These are phyloP conservation scores for Artomyces pyxidatus DNA, from an alignment of 768 basidiomycete genomes.

Conservation along the genomic window DNA sequence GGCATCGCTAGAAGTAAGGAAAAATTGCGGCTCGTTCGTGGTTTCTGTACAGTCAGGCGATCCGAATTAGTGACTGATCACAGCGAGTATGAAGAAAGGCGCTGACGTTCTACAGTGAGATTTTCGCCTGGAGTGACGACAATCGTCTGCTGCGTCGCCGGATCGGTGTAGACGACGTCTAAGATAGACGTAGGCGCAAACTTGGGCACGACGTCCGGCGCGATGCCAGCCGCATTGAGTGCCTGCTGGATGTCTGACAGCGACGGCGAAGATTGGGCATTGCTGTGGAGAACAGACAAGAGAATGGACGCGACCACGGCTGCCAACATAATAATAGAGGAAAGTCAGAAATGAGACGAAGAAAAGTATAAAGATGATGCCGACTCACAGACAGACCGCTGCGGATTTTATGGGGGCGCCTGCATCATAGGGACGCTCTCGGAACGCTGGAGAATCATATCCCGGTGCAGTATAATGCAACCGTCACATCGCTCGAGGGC, in stretches of 20 bases:
- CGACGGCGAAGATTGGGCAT: background rate
- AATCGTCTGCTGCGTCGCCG: background rate
- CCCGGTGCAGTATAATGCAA: too few species aligned
- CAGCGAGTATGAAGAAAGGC: background rate
- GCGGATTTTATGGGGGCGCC: too few species aligned
- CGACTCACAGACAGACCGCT: too few species aligned
- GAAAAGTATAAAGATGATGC: too few species aligned
- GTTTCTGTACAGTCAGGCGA: background rate
- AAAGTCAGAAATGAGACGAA: too few species aligned
- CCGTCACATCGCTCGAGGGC: too few species aligned
- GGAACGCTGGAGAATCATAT: too few species aligned
- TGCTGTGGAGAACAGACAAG: background rate
- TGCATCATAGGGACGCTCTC: too few species aligned
- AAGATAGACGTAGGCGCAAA: background rate
- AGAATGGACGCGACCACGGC: background rate
- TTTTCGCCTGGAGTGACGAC: background rate
- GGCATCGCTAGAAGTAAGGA: constrained; percentile 6
- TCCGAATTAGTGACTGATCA: background rate
- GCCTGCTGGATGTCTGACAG: background rate
- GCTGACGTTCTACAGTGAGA: constrained; percentile 7
- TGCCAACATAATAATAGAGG: too few species aligned
- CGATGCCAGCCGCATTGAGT: background rate
- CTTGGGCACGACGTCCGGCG: constrained; percentile 2
- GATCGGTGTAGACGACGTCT: background rate
- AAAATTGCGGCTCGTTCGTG: constrained; percentile 11